A percentile compares a stretch with the other conserved stretches of the same genome.
These are phyloP conservation scores for Geranomyces variabilis DNA, from an alignment of 192 early-diverging fungal species.

Conservation along the genomic window DNA sequence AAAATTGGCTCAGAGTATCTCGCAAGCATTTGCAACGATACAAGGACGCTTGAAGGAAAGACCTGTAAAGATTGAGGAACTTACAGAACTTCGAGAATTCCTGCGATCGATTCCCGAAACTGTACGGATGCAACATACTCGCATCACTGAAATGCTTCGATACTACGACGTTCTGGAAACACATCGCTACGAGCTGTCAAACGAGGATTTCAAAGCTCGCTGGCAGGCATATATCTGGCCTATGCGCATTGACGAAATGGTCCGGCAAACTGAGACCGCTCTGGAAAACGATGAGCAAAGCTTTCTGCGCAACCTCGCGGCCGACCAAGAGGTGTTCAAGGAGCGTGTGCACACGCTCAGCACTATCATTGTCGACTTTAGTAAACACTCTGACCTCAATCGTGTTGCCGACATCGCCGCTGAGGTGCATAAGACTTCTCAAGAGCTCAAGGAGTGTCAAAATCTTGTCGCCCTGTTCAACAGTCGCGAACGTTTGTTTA, in stretches of 20 bases:
- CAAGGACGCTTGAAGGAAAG: constrained; percentile 54
- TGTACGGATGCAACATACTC: constrained; percentile 39
- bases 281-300: constrained; percentile 55
- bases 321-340: constrained; percentile 69
- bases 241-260: constrained; percentile 56
- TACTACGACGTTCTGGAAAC: constrained; percentile 63
- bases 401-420: constrained; percentile 55
- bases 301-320: constrained; percentile 54
- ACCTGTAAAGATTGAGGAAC: constrained; percentile 64
- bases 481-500: constrained; percentile 60
- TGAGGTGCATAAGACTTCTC: constrained; percentile 54
- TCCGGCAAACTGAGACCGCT: constrained; percentile 45
- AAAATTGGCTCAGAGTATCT: constrained; percentile 48
- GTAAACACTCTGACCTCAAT: constrained; percentile 51
- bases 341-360: constrained; percentile 54
- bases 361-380: constrained; percentile 57
- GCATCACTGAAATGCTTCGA: constrained; percentile 57
- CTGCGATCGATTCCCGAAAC: constrained; percentile 61
- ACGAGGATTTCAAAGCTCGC: constrained; percentile 59
- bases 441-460: constrained; percentile 63
- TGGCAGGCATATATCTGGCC: constrained; percentile 64
- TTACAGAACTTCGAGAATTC: constrained; percentile 61
- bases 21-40: constrained; percentile 48
- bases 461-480: constrained; percentile 55
- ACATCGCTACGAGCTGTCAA: constrained; percentile 57